phyloP scores from a whole-genome alignment of 176 grass and related monocot genomes.

The Lolium multiflorum region DNA sequence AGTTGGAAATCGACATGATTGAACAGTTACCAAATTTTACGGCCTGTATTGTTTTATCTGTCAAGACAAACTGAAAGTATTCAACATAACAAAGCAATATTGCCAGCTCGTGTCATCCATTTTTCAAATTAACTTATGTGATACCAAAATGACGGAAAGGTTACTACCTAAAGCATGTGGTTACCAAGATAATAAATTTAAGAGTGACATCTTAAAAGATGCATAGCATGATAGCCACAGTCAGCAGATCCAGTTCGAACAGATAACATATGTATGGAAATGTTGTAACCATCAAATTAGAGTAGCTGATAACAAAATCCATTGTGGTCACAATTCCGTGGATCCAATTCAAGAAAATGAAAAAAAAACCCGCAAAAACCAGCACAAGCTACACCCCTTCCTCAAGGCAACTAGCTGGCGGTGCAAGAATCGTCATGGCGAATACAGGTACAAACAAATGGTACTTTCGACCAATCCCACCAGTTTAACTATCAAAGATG shows the following conservation, averaged over 20 bases:
- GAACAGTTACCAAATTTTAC: slow-evolving; percentile 38
- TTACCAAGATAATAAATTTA: slow-evolving; percentile 34
- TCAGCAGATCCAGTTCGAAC: slow-evolving; percentile 14
- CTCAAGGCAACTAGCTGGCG: slow-evolving; percentile 1
- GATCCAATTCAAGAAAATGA: not conserved
- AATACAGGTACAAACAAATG: slow-evolving; percentile 1
- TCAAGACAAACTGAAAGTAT: slow-evolving; percentile 19
- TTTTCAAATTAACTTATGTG: slow-evolving; percentile 22
- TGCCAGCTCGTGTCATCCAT: slow-evolving; percentile 10
- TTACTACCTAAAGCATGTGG: slow-evolving; percentile 28
- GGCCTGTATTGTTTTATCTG: slow-evolving; percentile 33
- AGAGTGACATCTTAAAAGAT: slow-evolving; percentile 26
- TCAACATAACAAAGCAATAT: slow-evolving; percentile 38
- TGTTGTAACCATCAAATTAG: not conserved
- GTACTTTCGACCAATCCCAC: not conserved
- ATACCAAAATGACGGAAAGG: slow-evolving; percentile 5
- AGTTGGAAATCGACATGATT: slow-evolving; percentile 61
- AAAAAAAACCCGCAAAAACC: not conserved
- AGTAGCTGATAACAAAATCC: not conserved
- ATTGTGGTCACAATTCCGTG: not conserved
- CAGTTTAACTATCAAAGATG: not conserved
- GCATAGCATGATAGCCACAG: slow-evolving; percentile 11
- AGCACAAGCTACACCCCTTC: slow-evolving; percentile 11
- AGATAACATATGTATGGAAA: slow-evolving; percentile 33
- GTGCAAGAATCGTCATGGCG: slow-evolving; percentile 1